Evolutionary conservation across 805 yeast genomes (phyloP).

Genomic region (Blastobotrys muscicola): DNA sequence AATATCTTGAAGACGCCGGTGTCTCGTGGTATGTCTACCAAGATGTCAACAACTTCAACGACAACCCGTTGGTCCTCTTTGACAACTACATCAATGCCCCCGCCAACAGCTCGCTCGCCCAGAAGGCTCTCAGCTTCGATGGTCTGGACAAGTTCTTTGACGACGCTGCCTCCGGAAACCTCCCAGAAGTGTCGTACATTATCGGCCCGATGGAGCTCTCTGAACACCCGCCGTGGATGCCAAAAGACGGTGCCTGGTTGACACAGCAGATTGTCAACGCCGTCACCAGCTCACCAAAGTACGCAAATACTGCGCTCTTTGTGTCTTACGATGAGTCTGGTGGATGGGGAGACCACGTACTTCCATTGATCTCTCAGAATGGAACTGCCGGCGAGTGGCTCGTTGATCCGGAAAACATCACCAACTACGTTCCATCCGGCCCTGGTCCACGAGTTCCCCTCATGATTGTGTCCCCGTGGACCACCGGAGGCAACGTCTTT

Average conservation of each 20-base stretch:
- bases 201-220: conserved; percentile 18
- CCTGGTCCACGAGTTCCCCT: conserved; percentile 21
- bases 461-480: conserved; percentile 19
- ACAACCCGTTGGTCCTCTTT: conserved; percentile 17
- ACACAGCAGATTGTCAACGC: conserved; percentile 15
- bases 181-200: conserved; percentile 19
- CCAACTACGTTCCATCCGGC: conserved; percentile 15
- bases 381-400: conserved; percentile 21
- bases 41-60: conserved; percentile 15
- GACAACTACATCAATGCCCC: conserved; percentile 9
- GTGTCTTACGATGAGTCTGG: conserved; percentile 22
- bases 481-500: conserved; percentile 20
- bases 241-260: conserved; percentile 20
- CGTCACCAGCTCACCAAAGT: conserved; percentile 12
- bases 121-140: conserved; percentile 13
- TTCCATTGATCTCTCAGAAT: conserved; percentile 19
- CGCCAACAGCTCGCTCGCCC: conserved; percentile 5
- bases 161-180: conserved; percentile 17
- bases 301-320: conserved; percentile 17
- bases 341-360: conserved; percentile 22
- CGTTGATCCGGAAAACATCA: conserved; percentile 11
- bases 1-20: conserved; percentile 11
- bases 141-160: conserved; percentile 17
- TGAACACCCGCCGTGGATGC: conserved; percentile 20
- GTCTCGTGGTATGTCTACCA: conserved; percentile 19